phyloP scores from a whole-genome alignment of 164 flowering plant species.

The Protea cynaroides region DNA sequence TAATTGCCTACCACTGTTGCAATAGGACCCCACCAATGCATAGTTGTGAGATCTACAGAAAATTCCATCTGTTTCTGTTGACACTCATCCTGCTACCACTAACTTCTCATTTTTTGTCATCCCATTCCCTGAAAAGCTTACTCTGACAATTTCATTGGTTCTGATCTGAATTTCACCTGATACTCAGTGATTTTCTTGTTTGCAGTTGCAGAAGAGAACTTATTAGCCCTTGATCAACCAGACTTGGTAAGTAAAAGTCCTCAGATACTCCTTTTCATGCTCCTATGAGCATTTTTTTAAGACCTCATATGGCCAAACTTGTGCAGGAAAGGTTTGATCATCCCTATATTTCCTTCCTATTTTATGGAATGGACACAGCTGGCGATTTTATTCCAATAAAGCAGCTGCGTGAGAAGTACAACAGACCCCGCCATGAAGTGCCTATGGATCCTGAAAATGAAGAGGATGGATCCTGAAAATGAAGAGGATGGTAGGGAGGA shows the following conservation, averaged over 20 bases:
- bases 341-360: constrained; percentile 81
- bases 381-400: constrained; percentile 92
- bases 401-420: constrained; percentile 86
- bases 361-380: constrained; percentile 77
- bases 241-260: constrained; percentile 48
- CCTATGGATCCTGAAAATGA: constrained; percentile 53
- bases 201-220: constrained; percentile 92
- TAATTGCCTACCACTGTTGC: too few relatives aligned
- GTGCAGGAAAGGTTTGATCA: constrained; percentile 82
- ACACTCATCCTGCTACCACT: too few relatives aligned
- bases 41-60: too few relatives aligned
- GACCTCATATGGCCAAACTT: background rate
- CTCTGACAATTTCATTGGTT: too few relatives aligned
- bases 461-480: constrained; percentile 34
- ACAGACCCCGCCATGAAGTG: constrained; percentile 78
- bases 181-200: constrained; percentile 2
- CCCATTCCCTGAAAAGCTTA: too few relatives aligned
- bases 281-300: background rate
- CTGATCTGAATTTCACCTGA: background rate
- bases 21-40: too few relatives aligned
- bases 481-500: constrained; percentile 30
- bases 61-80: too few relatives aligned
- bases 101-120: too few relatives aligned
- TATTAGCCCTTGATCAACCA: constrained; percentile 57
- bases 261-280: too few relatives aligned